Percentiles rank a stretch among this genome's conserved stretches.
Evolutionary conservation across 129 eudicot species (phyloP).

Genomic region (Chrysanthemum makinoi): DNA sequence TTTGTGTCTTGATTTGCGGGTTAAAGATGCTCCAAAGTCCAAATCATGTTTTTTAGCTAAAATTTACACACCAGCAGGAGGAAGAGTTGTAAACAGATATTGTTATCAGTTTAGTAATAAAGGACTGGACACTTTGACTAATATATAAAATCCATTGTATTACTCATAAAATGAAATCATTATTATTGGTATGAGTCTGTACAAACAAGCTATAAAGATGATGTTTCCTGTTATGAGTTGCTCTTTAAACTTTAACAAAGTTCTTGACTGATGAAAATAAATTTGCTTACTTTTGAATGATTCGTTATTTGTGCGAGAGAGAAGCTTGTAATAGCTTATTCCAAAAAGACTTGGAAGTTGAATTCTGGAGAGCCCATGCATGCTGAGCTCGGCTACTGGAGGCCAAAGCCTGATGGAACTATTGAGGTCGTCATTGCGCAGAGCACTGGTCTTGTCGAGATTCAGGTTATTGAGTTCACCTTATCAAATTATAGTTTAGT

Average conservation of each 20-base stretch:
- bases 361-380: constrained; percentile 75
- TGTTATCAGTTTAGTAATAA: no score
- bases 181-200: neutral
- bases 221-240: neutral
- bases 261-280: neutral
- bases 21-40: no score
- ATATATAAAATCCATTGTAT: no score
- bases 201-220: no score
- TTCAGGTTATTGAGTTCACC: constrained; percentile 38
- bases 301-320: neutral
- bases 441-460: constrained; percentile 77
- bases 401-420: constrained; percentile 67
- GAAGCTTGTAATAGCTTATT: constrained; percentile 66
- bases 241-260: neutral
- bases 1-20: no score
- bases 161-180: neutral
- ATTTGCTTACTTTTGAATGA: neutral
- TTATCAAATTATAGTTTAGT: constrained; percentile 2
- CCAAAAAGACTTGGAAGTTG: constrained; percentile 80
- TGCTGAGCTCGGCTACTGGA: constrained; percentile 77
- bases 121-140: no score
- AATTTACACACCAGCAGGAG: no score
- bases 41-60: no score
- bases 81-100: no score
- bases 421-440: constrained; percentile 76